Evolutionary conservation across 441 rosid species (phyloP).

Genomic region (Macaranga tanarius): DNA sequence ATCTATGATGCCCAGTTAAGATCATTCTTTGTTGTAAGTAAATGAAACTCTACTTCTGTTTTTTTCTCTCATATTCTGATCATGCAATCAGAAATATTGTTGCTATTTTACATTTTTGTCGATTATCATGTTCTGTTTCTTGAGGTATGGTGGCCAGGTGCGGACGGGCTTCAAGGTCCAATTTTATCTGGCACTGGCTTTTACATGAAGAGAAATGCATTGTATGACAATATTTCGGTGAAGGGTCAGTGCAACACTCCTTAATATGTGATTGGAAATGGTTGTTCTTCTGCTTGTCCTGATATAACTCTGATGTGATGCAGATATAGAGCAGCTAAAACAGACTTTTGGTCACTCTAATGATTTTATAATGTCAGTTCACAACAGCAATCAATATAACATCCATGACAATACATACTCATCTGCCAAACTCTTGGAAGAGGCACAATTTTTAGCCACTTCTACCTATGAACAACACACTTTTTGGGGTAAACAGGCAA

Average conservation of each 20-base stretch:
- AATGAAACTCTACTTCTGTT: neutral
- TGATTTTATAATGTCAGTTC: slow-evolving; percentile 32
- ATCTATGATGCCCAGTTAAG: slow-evolving; percentile 41
- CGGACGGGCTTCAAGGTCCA: slow-evolving; percentile 48
- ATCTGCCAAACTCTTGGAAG: slow-evolving; percentile 17
- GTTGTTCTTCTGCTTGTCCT: too few species aligned
- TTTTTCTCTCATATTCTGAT: neutral
- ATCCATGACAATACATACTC: neutral
- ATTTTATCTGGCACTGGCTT: slow-evolving; percentile 35
- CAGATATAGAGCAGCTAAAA: slow-evolving; percentile 24
- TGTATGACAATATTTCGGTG: slow-evolving; percentile 16
- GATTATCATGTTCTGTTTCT: neutral
- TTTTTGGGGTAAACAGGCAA: slow-evolving; percentile 47
- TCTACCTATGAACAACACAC: slow-evolving; percentile 38
- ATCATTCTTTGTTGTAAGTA: slow-evolving; percentile 6
- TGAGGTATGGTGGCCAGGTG: slow-evolving; percentile 29
- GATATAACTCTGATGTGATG: slow-evolving; percentile 3
- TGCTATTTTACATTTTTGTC: neutral
- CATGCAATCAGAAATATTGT: neutral
- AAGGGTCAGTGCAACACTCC: neutral
- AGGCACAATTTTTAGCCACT: slow-evolving; percentile 10
- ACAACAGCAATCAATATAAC: neutral
- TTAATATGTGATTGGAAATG: neutral
- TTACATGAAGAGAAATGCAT: slow-evolving; percentile 40
- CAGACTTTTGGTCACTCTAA: slow-evolving; percentile 29